Evolutionary conservation across 306 rosid species (phyloP).

Genomic region (Glycine tomentella): DNA sequence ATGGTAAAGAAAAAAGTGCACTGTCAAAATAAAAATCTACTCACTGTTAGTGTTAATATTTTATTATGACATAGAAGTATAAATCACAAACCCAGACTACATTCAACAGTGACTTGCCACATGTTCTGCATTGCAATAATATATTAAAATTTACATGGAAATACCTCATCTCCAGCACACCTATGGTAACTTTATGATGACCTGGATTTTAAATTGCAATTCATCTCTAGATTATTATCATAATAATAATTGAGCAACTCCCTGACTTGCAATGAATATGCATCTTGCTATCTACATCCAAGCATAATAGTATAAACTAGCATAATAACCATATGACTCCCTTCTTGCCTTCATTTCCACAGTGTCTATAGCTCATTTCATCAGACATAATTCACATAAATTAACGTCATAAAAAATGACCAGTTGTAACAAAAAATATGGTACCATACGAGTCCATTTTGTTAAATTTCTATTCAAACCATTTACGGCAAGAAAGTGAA

Average conservation of each 20-base stretch:
- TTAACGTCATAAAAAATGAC: conserved; percentile 14
- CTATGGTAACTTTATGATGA: conserved; percentile 18
- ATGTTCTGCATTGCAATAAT: conserved; percentile 21
- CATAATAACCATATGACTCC: neutral
- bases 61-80: neutral
- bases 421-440: conserved; percentile 11
- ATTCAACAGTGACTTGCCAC: conserved; percentile 24
- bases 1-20: neutral
- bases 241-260: conserved; percentile 14
- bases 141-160: neutral
- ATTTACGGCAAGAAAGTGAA: conserved; percentile 34
- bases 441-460: conserved; percentile 12
- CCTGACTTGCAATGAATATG: conserved; percentile 13
- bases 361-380: conserved; percentile 24
- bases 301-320: conserved; percentile 1
- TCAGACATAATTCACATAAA: conserved; percentile 29
- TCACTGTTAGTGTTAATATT: conserved; percentile 17
- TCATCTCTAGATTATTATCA: conserved; percentile 6
- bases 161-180: neutral
- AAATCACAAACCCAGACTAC: conserved; percentile 35
- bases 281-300: conserved; percentile 27
- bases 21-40: neutral
- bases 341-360: conserved; percentile 22
- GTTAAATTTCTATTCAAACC: conserved; percentile 13
- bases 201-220: neutral